Evolutionary conservation across 2,329 filamentous ascomycete genomes (phyloP).

Genomic region (Verticillium zaregamsianum): DNA sequence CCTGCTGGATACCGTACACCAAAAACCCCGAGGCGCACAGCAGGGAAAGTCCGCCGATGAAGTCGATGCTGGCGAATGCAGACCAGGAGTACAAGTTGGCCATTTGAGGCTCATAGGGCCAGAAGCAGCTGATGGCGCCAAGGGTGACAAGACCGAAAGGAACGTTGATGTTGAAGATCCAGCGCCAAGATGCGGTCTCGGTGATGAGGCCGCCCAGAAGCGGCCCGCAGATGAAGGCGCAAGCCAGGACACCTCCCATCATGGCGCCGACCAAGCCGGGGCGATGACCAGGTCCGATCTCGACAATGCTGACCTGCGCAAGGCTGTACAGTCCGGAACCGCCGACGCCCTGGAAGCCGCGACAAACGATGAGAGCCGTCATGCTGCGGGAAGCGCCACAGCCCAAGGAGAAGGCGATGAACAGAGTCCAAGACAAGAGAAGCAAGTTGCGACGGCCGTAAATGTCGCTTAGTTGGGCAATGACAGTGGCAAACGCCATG

Average conservation of each 20-base stretch:
- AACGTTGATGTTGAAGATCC: conserved; percentile 60
- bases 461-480: conserved; percentile 56
- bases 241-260: conserved; percentile 50
- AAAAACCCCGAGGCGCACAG: conserved; percentile 48
- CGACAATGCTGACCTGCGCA: conserved; percentile 52
- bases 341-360: conserved; percentile 56
- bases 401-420: conserved; percentile 50
- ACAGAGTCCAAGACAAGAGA: conserved; percentile 47
- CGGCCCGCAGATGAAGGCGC: conserved; percentile 55
- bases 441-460: conserved; percentile 51
- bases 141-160: conserved; percentile 44
- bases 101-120: conserved; percentile 32
- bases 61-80: conserved; percentile 45
- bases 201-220: conserved; percentile 54
- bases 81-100: conserved; percentile 32
- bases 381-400: conserved; percentile 47
- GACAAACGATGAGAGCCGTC: conserved; percentile 50
- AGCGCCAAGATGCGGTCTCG: conserved; percentile 50
- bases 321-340: conserved; percentile 59
- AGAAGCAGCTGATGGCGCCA: conserved; percentile 41
- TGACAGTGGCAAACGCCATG: conserved; percentile 53
- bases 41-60: conserved; percentile 46
- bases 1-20: conserved; percentile 54
- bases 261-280: conserved; percentile 51
- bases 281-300: conserved; percentile 48